Conservation (phyloP, 371 early-diverging fungal genomes). For the Saksenaea oblongispora region DNA sequence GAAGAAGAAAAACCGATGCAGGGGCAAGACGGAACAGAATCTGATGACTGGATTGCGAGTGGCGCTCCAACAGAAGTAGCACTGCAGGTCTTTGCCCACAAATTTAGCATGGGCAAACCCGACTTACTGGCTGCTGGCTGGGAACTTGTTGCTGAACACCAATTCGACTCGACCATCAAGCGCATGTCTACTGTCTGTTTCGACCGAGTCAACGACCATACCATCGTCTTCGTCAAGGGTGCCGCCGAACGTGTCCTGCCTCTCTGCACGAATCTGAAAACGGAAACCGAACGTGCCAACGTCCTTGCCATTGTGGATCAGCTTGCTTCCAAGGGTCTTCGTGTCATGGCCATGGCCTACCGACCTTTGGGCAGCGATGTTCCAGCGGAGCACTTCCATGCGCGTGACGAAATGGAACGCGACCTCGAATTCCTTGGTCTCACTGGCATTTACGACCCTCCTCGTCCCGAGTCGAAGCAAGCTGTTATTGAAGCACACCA, state of each 20-base stretch:
- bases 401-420: slow-evolving; percentile 59
- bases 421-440: slow-evolving; percentile 82
- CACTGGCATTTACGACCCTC: slow-evolving; percentile 90
- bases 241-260: slow-evolving; percentile 58
- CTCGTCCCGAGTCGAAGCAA: slow-evolving; percentile 66
- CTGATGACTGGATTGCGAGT: slow-evolving; percentile 22
- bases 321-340: slow-evolving; percentile 37
- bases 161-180: slow-evolving; percentile 79
- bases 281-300: slow-evolving; percentile 14
- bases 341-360: slow-evolving; percentile 63
- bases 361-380: slow-evolving; percentile 32
- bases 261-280: slow-evolving; percentile 15
- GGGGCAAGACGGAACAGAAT: slow-evolving; percentile 1
- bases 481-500: slow-evolving; percentile 82
- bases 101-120: slow-evolving; percentile 63
- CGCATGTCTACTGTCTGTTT: slow-evolving; percentile 62
- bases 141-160: slow-evolving; percentile 70
- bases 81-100: slow-evolving; percentile 70
- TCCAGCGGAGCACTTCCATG: slow-evolving; percentile 23
- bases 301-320: slow-evolving; percentile 21
- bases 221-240: slow-evolving; percentile 64
- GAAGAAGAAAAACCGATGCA: slow-evolving; percentile 40
- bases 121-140: slow-evolving; percentile 43
- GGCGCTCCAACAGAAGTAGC: slow-evolving; percentile 54
- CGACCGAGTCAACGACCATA: slow-evolving; percentile 35